phyloP scores from a whole-genome alignment of 2,329 filamentous ascomycete species.

The Calonectria pseudoturangicola region DNA sequence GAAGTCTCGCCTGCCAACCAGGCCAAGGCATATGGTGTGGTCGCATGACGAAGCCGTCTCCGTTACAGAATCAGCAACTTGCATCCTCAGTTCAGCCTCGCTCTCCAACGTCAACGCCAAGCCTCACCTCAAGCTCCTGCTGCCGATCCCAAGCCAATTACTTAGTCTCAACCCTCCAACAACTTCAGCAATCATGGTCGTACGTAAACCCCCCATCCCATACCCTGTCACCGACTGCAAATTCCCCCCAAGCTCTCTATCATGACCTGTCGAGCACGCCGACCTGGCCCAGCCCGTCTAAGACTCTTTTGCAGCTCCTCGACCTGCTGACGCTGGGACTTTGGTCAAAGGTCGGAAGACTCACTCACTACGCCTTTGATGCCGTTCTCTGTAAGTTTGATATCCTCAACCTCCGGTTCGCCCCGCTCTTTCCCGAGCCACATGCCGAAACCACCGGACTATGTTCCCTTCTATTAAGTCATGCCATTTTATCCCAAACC shows the following conservation, averaged over 20 bases:
- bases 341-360: constrained; percentile 88
- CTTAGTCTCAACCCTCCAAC: background rate
- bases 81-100: constrained; percentile 35
- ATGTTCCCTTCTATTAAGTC: background rate
- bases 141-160: background rate
- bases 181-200: constrained; percentile 57
- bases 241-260: constrained; percentile 45
- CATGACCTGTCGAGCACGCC: constrained; percentile 43
- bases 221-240: constrained; percentile 25
- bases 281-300: constrained; percentile 57
- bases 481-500: background rate
- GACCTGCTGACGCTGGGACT: constrained; percentile 81
- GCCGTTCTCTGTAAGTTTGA: constrained; percentile 86
- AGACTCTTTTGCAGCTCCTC: constrained; percentile 71
- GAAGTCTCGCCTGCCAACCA: constrained; percentile 37
- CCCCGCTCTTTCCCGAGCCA: constrained; percentile 21
- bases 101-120: constrained; percentile 33
- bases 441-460: background rate
- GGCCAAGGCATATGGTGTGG: constrained; percentile 40
- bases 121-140: background rate
- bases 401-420: background rate
- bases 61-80: constrained; percentile 39
- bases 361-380: constrained; percentile 97
- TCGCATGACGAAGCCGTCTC: constrained; percentile 50
- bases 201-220: constrained; percentile 50